These are phyloP conservation scores for Globisporangium alternatum DNA, from an alignment of 352 stramenopile species.

Conservation along the genomic window DNA sequence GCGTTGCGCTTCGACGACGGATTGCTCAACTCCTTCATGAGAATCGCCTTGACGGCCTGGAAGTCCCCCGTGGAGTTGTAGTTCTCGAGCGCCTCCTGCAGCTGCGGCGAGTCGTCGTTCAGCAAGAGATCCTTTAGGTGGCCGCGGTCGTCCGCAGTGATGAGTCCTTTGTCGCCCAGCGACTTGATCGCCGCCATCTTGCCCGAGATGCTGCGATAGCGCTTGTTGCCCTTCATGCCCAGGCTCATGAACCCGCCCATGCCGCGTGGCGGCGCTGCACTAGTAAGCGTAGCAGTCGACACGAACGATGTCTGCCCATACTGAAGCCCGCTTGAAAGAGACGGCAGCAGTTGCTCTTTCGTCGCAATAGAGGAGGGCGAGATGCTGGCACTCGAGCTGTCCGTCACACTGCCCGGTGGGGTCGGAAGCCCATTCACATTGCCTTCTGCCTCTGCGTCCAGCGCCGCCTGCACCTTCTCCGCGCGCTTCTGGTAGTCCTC, in stretches of 20 bases:
- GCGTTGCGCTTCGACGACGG: slow-evolving; percentile 67
- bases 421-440: background rate
- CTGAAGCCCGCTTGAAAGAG: slow-evolving; percentile 11
- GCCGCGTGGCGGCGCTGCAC: slow-evolving; percentile 19
- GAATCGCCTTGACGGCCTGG: slow-evolving; percentile 64
- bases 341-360: slow-evolving; percentile 2
- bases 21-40: slow-evolving; percentile 60
- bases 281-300: background rate
- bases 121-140: slow-evolving; percentile 76
- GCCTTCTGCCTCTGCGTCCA: background rate
- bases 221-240: slow-evolving; percentile 68
- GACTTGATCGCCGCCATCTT: slow-evolving; percentile 86
- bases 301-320: slow-evolving; percentile 16
- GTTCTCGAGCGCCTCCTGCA: slow-evolving; percentile 71
- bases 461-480: slow-evolving; percentile 4
- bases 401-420: background rate
- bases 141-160: slow-evolving; percentile 61
- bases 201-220: slow-evolving; percentile 69
- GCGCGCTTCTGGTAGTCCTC: slow-evolving; percentile 63
- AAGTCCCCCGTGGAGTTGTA: slow-evolving; percentile 82
- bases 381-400: slow-evolving; percentile 6
- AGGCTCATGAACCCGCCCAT: slow-evolving; percentile 24
- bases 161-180: slow-evolving; percentile 67
- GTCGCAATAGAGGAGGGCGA: background rate
- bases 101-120: slow-evolving; percentile 71